A percentile compares a stretch with the other conserved stretches of the same genome.
These are phyloP conservation scores for Haberlea rhodopensis DNA, from an alignment of 257 asterid genomes.

Conservation along the genomic window DNA sequence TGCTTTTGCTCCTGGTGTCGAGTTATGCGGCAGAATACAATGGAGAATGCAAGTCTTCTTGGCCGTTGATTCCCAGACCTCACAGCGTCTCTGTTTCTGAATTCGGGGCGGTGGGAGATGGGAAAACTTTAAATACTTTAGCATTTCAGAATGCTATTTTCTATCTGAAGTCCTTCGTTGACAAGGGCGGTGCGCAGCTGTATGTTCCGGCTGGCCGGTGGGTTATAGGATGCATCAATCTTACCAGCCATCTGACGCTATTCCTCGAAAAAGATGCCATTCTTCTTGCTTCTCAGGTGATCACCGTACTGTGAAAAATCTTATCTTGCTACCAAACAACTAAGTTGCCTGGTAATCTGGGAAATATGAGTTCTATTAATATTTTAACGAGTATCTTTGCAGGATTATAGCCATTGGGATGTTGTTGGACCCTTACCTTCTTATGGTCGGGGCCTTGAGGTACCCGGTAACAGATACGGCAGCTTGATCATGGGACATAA, in stretches of 20 bases:
- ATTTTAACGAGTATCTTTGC: too few relatives aligned
- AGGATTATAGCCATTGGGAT: too few relatives aligned
- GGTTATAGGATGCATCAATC: constrained; percentile 84
- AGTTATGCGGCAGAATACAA: constrained; percentile 38
- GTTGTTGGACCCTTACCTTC: too few relatives aligned
- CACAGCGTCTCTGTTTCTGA: constrained; percentile 91
- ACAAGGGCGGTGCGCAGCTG: constrained; percentile 97
- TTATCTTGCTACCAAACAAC: neutral
- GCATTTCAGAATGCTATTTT: too few relatives aligned
- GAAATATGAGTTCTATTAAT: constrained; percentile 1
- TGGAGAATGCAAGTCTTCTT: constrained; percentile 65
- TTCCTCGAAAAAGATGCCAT: constrained; percentile 84
- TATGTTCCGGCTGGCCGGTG: constrained; percentile 88
- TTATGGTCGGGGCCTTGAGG: too few relatives aligned
- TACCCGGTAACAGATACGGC: too few relatives aligned
- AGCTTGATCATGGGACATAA: too few relatives aligned
- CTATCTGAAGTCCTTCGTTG: constrained; percentile 86
- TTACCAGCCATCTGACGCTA: constrained; percentile 92
- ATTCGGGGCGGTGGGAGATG: too few relatives aligned
- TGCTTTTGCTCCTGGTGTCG: too few relatives aligned
- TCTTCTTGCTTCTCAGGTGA: constrained; percentile 90
- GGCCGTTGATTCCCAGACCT: constrained; percentile 81
- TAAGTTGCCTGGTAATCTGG: neutral
- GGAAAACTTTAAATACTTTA: too few relatives aligned
- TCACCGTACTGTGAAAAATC: neutral